These are phyloP conservation scores for Phoma sp. DNA, from an alignment of 2,329 filamentous ascomycete genomes.

Conservation along the genomic window DNA sequence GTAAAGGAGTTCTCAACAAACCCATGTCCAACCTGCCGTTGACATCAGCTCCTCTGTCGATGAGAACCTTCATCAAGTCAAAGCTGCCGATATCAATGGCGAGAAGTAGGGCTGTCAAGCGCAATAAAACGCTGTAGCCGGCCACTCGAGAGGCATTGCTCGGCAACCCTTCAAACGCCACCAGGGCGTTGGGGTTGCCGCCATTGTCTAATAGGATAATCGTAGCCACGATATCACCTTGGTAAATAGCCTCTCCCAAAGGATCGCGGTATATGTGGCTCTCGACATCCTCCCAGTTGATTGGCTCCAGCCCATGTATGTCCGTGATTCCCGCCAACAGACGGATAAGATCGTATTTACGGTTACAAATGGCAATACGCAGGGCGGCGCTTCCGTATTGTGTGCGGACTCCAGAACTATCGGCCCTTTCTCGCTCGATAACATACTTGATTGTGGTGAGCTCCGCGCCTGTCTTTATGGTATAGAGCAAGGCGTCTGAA, in stretches of 20 bases:
- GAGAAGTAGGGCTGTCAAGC: constrained; percentile 3
- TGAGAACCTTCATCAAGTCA: constrained; percentile 1
- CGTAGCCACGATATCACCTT: neutral
- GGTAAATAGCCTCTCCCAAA: constrained; percentile 5
- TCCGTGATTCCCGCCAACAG: neutral
- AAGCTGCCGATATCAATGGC: constrained; percentile 7
- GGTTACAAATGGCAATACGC: neutral
- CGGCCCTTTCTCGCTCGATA: neutral
- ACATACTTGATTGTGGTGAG: neutral
- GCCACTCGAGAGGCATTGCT: neutral
- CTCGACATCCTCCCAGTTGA: neutral
- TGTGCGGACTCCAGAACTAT: neutral
- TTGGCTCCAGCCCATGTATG: neutral
- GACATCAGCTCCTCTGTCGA: neutral
- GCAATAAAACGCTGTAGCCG: neutral
- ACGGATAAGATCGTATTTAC: neutral
- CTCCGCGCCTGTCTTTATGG: neutral
- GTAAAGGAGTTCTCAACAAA: constrained; percentile 13
- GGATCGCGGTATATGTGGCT: neutral
- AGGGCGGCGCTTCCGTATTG: constrained; percentile 8
- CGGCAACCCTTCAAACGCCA: neutral
- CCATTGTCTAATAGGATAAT: constrained; percentile 1
- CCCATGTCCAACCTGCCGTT: neutral
- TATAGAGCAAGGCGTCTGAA: neutral
- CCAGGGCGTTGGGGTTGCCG: constrained; percentile 1